Conservation (phyloP, 306 rosid genomes). For the Mucuna pruriens region DNA sequence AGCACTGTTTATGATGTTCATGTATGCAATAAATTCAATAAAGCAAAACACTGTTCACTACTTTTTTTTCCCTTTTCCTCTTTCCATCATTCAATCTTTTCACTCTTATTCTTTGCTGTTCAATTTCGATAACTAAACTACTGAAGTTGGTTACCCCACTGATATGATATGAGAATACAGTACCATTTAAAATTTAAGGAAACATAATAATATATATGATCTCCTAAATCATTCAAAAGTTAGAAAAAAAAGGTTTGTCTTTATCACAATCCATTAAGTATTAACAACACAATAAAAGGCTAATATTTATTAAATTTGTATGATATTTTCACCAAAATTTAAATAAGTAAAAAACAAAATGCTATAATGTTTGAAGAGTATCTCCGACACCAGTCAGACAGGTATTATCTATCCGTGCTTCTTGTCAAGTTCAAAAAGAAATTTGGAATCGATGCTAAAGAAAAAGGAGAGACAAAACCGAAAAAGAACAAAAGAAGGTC, state of each 20-base stretch:
- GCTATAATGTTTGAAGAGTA: background rate
- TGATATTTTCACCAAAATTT: background rate
- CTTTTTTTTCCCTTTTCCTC: constrained; percentile 25
- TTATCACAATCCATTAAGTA: background rate
- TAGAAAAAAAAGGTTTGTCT: constrained; percentile 2
- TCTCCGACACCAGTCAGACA: constrained; percentile 12
- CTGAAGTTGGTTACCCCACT: constrained; percentile 8
- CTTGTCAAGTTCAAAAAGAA: background rate
- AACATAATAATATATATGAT: background rate
- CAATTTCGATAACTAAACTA: constrained; percentile 5
- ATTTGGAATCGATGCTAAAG: background rate
- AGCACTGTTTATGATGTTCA: background rate
- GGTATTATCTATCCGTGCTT: background rate
- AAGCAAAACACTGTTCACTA: constrained; percentile 18
- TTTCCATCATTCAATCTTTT: constrained; percentile 40
- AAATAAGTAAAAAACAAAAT: background rate
- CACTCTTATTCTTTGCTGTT: constrained; percentile 29
- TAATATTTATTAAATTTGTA: background rate
- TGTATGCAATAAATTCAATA: background rate
- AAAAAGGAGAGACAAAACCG: background rate
- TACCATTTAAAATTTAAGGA: background rate
- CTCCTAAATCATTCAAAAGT: background rate
- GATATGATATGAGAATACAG: background rate
- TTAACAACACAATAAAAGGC: background rate
- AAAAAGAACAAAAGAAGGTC: constrained; percentile 18